phyloP scores from a whole-genome alignment of 2,329 filamentous ascomycete species.

The Venturia carpophila region DNA sequence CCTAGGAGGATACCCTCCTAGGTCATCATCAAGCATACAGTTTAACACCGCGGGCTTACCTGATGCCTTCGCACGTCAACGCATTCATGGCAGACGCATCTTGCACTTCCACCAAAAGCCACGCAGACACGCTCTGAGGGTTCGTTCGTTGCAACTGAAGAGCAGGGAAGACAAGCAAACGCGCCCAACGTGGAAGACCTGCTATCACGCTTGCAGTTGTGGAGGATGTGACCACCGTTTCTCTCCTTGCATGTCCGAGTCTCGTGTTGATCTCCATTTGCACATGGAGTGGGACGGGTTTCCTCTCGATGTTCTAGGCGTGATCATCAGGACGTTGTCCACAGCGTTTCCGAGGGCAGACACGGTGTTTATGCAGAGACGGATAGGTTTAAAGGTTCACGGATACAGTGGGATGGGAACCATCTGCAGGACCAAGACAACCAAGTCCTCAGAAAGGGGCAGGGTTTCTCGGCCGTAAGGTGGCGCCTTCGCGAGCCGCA shows the following conservation, averaged over 20 bases:
- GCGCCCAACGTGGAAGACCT: neutral
- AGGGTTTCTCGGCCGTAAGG: neutral
- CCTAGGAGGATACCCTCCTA: no score
- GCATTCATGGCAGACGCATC: neutral
- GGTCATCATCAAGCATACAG: no score
- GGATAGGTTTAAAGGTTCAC: neutral
- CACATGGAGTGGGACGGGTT: neutral
- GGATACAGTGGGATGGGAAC: neutral
- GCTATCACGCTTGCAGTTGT: neutral
- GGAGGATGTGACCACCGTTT: neutral
- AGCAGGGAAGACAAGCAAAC: neutral
- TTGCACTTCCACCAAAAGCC: neutral
- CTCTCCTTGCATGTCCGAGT: neutral
- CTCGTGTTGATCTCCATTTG: neutral
- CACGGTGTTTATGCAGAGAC: neutral
- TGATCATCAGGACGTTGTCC: neutral
- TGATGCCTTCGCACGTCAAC: neutral
- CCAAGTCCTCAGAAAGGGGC: neutral
- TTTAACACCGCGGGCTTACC: neutral
- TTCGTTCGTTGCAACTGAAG: neutral
- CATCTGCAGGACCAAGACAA: neutral
- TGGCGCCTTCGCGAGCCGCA: constrained; percentile 1
- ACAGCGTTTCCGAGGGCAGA: neutral
- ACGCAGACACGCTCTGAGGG: neutral
- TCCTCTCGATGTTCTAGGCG: neutral